Evolutionary conservation across 2,329 filamentous ascomycete species (phyloP), one percentile per base, ranked within the genome.

Genomic region (Penicillium expansum): DNA sequence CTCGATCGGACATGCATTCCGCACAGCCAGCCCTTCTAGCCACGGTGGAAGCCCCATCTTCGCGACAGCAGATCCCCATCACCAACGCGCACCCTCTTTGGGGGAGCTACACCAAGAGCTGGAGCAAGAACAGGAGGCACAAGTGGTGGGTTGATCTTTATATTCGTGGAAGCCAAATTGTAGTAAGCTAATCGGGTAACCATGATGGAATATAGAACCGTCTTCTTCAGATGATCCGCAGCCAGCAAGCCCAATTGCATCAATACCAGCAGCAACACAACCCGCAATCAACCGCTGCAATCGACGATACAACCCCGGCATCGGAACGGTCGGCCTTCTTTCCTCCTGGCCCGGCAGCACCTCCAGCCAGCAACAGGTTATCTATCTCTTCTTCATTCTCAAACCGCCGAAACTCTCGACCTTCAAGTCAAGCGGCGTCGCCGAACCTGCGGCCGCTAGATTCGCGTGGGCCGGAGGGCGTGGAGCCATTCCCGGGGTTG

Each of bases 101-200:
- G 79, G 79, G 24, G 78, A 81, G 62, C 67, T 81, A 30, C 79
- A 81, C 64, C 79, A 81, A 60, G 78, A 80, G 59, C 62, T 81
- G 43, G 79, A 81, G 61, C 77, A 80, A 62, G 79, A 81, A 60
- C 79, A 81, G 60, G 79, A 81, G 66, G 78, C 77, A 16, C 79
- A 80, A 71, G 79, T 81, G 67, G 77, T 79, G 70, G 59, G 74
- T 67, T 37, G 8, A 39, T 20, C 8, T 13, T 18, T 27, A 43
- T 20, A 43, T 41, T n/a, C 14, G 7, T 22, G 18, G 20, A 37
- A 20, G 16, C 14, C 5, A 4, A 24, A 18, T 22, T 29, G 35
- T 24, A 35, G 13, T 14, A 50, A 42, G 20, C n/a, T 39, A 32
- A 58, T 27, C n/a, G 29, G 42, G 30, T 41, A 38, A 47, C 27